Base-by-base conservation (phyloP, 2,329 filamentous ascomycete species). In the Epichloe bromicola region DNA sequence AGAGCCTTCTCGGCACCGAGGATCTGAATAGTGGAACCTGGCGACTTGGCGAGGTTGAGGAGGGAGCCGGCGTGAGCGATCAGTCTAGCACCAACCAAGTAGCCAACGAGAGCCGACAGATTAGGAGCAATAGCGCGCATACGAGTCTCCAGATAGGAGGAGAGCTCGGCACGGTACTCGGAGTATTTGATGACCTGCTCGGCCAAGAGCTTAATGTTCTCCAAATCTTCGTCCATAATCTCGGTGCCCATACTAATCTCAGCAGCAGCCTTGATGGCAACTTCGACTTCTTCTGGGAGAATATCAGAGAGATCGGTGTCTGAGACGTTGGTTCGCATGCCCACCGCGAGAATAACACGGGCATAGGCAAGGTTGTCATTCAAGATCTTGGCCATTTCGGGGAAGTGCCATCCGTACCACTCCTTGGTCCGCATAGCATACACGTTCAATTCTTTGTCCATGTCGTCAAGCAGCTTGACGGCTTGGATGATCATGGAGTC, bases 361-460 rank as follows among this genome's bases (percentile, higher is more conserved):
- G 90, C 83, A 67, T 95, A 98, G 57, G 90, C 90, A 56, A 95
- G 74, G 72, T 98, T 98, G 77, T 98, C 93, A 69, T 94, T 94
- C 60, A 96, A 78, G 64, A 97, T 95, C 73, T 90, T 91, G 64
- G 88, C 90, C 78, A 98, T 83, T 74, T 98, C 93, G 40, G 93
- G 93, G 75, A 97, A 98, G 72, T 97, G 93, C 93, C 93, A 98
- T 63, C 93, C 93, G 67, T 98, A 98, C 93, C 93, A 98, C 71
- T 98, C 93, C 82, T 97, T 97, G 55, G 96, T 89, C 68, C 93
- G 80, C 93, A 98, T 98, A 57, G 93, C 91, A 66, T 96, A 97
- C 61, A 88, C 93, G 75, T 98, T 98, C 57, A 98, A 76, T 71
- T 98, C 93, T 78, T 98, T 98, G 75, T 98, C 93, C 55, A 98